These are phyloP conservation scores for Lizanozyma gosingica DNA, from an alignment of 1,139 yeast species.

Conservation along the genomic window DNA sequence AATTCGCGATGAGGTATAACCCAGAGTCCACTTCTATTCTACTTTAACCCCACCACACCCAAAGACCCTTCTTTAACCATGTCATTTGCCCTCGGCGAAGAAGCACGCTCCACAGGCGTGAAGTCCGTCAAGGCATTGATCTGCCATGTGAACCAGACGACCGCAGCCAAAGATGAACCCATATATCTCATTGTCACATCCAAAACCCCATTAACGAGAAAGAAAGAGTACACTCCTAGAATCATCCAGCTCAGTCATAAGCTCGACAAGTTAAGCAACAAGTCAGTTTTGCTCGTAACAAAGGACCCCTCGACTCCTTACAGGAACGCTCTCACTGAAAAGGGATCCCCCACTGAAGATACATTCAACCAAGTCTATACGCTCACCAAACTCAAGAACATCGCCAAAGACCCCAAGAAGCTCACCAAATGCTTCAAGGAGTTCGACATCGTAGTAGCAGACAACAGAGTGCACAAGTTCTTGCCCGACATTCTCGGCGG, in stretches of 20 bases:
- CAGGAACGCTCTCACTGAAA: constrained; percentile 34
- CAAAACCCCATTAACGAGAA: constrained; percentile 34
- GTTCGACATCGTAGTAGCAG: constrained; percentile 58
- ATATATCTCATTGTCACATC: constrained; percentile 49
- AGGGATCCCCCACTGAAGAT: constrained; percentile 49
- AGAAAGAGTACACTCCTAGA: constrained; percentile 55
- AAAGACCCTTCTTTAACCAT: background rate
- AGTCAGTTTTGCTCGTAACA: constrained; percentile 50
- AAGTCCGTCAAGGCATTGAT: constrained; percentile 30
- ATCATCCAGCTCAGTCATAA: constrained; percentile 53
- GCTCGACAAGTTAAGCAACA: constrained; percentile 35
- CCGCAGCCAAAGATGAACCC: constrained; percentile 16
- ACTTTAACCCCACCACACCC: too few species aligned
- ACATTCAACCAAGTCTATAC: constrained; percentile 49
- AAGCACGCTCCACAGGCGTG: background rate
- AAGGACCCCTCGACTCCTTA: constrained; percentile 59
- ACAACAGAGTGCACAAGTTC: constrained; percentile 52
- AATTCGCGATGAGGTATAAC: too few species aligned
- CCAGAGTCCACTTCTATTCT: too few species aligned
- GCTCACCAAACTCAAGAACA: constrained; percentile 43
- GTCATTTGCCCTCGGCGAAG: background rate
- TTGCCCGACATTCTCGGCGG: constrained; percentile 49
- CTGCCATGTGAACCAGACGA: constrained; percentile 17
- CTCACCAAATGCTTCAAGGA: constrained; percentile 44
- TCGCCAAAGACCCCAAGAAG: constrained; percentile 36